Base-by-base conservation (phyloP, 345 rosid genomes). In the Theobroma cacao region DNA sequence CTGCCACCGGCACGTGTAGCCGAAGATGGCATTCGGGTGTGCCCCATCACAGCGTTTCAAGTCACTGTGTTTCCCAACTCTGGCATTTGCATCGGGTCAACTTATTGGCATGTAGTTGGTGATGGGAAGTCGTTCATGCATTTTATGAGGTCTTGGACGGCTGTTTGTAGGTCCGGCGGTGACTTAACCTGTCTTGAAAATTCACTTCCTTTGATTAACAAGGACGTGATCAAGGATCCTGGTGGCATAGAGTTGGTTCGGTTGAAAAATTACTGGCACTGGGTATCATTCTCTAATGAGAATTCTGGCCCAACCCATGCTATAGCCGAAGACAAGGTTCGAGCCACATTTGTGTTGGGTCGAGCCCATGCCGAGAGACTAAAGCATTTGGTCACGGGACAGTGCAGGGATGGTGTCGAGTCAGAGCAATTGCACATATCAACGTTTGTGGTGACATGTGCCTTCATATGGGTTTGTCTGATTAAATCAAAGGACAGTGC, bases 31-130 rank as follows among this genome's bases (percentile, higher is more conserved):
- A 74, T 53, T 1, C 75, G n/a, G 3, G 75, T 67, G 15, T 0
- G 74, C 55, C 87, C 85, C 12, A 34, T 48, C 33, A 50, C 76
- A 76, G 84, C 74, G 11, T 24, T 88, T 2, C 87, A 82, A 55
- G 40, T 85, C 38, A 85, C 86, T 0, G 31, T 86, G 20, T 85
- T 88, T 74, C 85, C 89, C 4, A 75, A 78, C 40, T 30, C 31
- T 0, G 89, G 91, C n/a, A 12, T 86, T 18, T 86, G 88, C 4
- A 58, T 86, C 28, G 88, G 89, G 5, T 24, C 75, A 34, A 45
- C 62, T 3, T 10, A 61, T 24, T 53, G 43, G 62, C 85, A 82
- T 47, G 82, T 77, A 52, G 84, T 30, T 31, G 80, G 61, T 30
- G 91, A 86, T 72, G 88, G 87, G 2, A 81, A 68, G 22, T n/a